Percentiles rank a stretch among this genome's conserved stretches.
These are phyloP conservation scores for Rossbeevera mucosa DNA, from an alignment of 768 basidiomycete species.

Conservation along the genomic window DNA sequence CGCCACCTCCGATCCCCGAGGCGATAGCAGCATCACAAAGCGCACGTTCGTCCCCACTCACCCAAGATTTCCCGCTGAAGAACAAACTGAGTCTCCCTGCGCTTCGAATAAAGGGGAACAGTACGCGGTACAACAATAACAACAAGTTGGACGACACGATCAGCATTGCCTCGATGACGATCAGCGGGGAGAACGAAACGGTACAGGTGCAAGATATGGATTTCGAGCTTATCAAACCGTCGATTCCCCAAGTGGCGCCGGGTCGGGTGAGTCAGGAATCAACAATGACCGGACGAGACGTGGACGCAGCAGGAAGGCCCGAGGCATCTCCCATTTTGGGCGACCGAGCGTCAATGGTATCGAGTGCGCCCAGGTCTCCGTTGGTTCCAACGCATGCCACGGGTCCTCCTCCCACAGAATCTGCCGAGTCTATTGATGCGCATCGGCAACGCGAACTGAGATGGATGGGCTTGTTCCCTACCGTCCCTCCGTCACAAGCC, in stretches of 20 bases:
- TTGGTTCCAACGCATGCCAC: conserved; percentile 8
- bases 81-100: conserved; percentile 68
- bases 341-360: conserved; percentile 42
- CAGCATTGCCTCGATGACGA: conserved; percentile 23
- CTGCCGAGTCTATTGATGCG: conserved; percentile 40
- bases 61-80: conserved; percentile 38
- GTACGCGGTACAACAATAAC: conserved; percentile 1
- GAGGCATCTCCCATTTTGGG: conserved; percentile 26
- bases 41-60: conserved; percentile 23
- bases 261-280: conserved; percentile 56
- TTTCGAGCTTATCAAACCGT: conserved; percentile 71
- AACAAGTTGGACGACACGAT: conserved; percentile 28
- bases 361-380: conserved; percentile 27
- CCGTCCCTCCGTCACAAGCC: conserved; percentile 55
- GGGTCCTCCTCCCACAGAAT: conserved; percentile 9
- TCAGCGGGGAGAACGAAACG: conserved; percentile 42
- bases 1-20: conserved; percentile 39
- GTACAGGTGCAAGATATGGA: conserved; percentile 79
- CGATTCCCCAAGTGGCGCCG: conserved; percentile 36
- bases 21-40: conserved; percentile 29
- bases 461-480: conserved; percentile 65
- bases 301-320: conserved; percentile 3
- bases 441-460: conserved; percentile 73
- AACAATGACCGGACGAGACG: conserved; percentile 30
- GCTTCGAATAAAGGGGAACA: conserved; percentile 42